Evolutionary conservation across 2,329 filamentous ascomycete genomes (phyloP).

Genomic region (Aspergillus glaucus): DNA sequence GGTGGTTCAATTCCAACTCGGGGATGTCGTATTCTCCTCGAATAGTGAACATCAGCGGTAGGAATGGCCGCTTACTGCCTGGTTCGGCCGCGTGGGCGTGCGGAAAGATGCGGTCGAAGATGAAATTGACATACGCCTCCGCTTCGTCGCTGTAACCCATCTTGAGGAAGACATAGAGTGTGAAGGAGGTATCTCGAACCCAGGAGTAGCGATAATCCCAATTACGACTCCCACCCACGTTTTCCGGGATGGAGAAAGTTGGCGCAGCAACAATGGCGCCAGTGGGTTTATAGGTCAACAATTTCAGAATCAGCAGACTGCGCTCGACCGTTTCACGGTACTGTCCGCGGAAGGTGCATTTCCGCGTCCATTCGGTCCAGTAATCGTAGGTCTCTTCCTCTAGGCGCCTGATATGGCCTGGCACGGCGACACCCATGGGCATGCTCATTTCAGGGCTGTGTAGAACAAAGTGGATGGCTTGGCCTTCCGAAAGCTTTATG

Average conservation of each 20-base stretch:
- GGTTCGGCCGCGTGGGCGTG: slow-evolving; percentile 47
- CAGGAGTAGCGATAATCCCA: slow-evolving; percentile 57
- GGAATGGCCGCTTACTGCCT: slow-evolving; percentile 46
- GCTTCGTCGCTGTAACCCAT: slow-evolving; percentile 71
- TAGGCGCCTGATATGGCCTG: slow-evolving; percentile 52
- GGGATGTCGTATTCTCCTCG: slow-evolving; percentile 68
- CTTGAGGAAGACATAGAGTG: slow-evolving; percentile 67
- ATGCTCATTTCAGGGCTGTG: slow-evolving; percentile 57
- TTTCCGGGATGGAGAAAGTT: slow-evolving; percentile 71
- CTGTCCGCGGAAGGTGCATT: slow-evolving; percentile 63
- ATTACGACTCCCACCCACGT: slow-evolving; percentile 58
- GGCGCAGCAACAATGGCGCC: slow-evolving; percentile 71
- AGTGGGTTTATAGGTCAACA: slow-evolving; percentile 71
- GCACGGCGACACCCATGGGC: slow-evolving; percentile 54
- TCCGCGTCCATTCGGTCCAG: slow-evolving; percentile 68
- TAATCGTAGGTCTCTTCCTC: slow-evolving; percentile 65
- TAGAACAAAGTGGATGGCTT: slow-evolving; percentile 63
- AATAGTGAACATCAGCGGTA: slow-evolving; percentile 80
- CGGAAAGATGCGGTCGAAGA: slow-evolving; percentile 59
- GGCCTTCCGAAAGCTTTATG: slow-evolving; percentile 58
- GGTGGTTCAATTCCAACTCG: slow-evolving; percentile 60
- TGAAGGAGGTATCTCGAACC: slow-evolving; percentile 72
- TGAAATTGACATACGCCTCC: slow-evolving; percentile 72
- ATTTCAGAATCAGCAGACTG: slow-evolving; percentile 67
- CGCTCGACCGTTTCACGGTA: slow-evolving; percentile 67